phyloP scores from a whole-genome alignment of 108 stramenopile species.

The Cafeteria roenbergensis region DNA sequence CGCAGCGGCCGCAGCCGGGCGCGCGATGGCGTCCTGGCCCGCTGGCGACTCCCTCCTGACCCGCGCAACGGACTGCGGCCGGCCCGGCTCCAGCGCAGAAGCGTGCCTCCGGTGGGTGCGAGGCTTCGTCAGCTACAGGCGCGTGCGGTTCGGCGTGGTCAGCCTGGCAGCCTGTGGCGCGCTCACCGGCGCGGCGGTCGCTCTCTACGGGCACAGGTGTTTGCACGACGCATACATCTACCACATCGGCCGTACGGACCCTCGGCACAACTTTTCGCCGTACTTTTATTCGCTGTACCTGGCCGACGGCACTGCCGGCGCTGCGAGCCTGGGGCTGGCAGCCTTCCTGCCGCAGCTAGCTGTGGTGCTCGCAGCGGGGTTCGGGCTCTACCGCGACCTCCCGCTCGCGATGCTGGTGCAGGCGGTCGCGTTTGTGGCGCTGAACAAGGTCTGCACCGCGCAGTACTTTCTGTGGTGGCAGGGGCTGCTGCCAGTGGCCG shows the following conservation, averaged over 20 bases:
- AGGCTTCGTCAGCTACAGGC: too few relatives aligned
- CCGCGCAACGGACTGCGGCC: too few relatives aligned
- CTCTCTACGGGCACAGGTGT: constrained; percentile 57
- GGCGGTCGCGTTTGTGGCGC: constrained; percentile 83
- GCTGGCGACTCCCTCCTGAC: too few relatives aligned
- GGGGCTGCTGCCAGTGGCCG: constrained; percentile 21
- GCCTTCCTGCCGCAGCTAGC: constrained; percentile 18
- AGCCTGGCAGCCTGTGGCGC: too few relatives aligned
- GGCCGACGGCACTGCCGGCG: constrained; percentile 9
- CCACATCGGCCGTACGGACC: constrained; percentile 82
- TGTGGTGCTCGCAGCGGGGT: constrained; percentile 26
- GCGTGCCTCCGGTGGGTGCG: too few relatives aligned
- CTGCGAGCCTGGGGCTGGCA: constrained; percentile 9
- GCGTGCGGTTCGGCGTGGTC: too few relatives aligned
- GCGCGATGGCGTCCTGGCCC: too few relatives aligned
- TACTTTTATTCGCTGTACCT: constrained; percentile 82
- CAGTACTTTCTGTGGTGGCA: constrained; percentile 96
- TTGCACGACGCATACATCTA: constrained; percentile 73
- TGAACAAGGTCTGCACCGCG: constrained; percentile 95
- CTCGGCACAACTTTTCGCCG: constrained; percentile 73
- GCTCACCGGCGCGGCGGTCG: too few relatives aligned
- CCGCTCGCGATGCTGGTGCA: constrained; percentile 33
- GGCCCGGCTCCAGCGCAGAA: too few relatives aligned
- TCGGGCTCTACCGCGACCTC: constrained; percentile 48
- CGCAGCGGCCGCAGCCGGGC: too few relatives aligned